These are phyloP conservation scores for Pichia cephalocereana DNA, from an alignment of 805 yeast genomes.

Conservation along the genomic window DNA sequence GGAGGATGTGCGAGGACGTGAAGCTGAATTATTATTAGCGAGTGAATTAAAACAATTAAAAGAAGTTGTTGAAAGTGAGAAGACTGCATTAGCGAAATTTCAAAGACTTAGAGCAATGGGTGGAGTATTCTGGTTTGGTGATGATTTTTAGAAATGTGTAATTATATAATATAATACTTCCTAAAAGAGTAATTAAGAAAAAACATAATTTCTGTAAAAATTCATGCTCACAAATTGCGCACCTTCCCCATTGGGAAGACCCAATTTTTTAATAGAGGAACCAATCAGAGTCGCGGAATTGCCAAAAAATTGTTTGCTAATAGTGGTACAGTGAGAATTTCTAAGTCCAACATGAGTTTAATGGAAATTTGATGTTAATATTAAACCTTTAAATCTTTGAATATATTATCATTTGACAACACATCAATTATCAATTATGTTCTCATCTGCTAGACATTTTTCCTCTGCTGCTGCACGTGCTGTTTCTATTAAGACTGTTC, in stretches of 20 bases:
- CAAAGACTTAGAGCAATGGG: constrained; percentile 48
- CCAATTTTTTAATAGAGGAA: background rate
- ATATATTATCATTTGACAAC: background rate
- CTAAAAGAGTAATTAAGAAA: background rate
- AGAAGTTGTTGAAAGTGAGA: constrained; percentile 48
- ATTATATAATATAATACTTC: background rate
- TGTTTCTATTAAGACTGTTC: constrained; percentile 29
- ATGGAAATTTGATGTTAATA: no score
- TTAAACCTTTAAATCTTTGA: no score
- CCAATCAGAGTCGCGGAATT: constrained; percentile 3
- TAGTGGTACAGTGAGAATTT: no score
- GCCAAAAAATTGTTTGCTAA: background rate
- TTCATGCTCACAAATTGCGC: no score
- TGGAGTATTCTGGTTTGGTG: constrained; percentile 39
- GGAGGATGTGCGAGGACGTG: constrained; percentile 83
- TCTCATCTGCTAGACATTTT: constrained; percentile 26
- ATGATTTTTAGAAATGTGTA: background rate
- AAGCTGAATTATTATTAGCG: constrained; percentile 61
- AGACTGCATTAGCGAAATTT: constrained; percentile 43
- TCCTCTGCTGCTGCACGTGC: constrained; percentile 37
- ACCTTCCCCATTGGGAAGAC: no score
- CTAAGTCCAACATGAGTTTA: no score
- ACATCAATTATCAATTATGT: constrained; percentile 14
- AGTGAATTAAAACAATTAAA: constrained; percentile 68
- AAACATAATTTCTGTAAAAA: no score